Percentiles rank a stretch among this genome's conserved stretches.
phyloP scores from a whole-genome alignment of 2,329 filamentous ascomycete genomes.

The Aspergillus thermomutatus region DNA sequence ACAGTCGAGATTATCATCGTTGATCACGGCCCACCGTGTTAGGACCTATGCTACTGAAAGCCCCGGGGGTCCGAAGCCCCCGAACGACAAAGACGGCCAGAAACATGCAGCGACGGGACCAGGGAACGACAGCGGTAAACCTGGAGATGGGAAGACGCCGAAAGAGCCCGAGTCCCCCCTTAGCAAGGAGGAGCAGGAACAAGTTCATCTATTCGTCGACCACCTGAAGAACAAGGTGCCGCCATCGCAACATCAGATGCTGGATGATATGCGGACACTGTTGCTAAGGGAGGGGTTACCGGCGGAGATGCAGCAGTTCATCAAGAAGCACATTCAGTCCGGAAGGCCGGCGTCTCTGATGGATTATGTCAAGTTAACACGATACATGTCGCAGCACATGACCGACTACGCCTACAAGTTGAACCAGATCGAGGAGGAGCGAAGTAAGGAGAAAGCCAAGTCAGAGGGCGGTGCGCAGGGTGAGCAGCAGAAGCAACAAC shows the following conservation, averaged over 20 bases:
- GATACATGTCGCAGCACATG: slow-evolving; percentile 56
- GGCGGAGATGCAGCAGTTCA: slow-evolving; percentile 61
- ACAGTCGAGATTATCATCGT: slow-evolving; percentile 37
- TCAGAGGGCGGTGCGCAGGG: slow-evolving; percentile 29
- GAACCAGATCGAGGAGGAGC: slow-evolving; percentile 26
- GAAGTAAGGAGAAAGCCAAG: slow-evolving; percentile 12
- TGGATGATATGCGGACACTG: slow-evolving; percentile 59
- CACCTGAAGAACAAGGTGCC: slow-evolving; percentile 60
- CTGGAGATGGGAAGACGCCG: slow-evolving; percentile 32
- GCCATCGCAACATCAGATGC: slow-evolving; percentile 55
- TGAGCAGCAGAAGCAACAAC: slow-evolving; percentile 11
- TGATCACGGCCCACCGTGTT: slow-evolving; percentile 29
- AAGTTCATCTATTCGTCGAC: slow-evolving; percentile 56
- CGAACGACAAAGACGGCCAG: slow-evolving; percentile 34
- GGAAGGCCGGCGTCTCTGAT: slow-evolving; percentile 50
- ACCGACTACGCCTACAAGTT: slow-evolving; percentile 42
- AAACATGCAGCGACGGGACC: slow-evolving; percentile 34
- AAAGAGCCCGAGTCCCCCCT: slow-evolving; percentile 44
- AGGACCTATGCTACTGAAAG: slow-evolving; percentile 45
- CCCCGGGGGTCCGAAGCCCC: slow-evolving; percentile 44
- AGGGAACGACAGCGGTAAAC: slow-evolving; percentile 45
- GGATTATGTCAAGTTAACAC: slow-evolving; percentile 59
- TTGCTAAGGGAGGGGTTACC: slow-evolving; percentile 70
- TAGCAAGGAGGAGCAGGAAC: slow-evolving; percentile 54
- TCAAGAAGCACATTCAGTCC: slow-evolving; percentile 51